Evolutionary conservation across 78 protist genomes (phyloP).

Genomic region (Dictyostelium intermedium): DNA sequence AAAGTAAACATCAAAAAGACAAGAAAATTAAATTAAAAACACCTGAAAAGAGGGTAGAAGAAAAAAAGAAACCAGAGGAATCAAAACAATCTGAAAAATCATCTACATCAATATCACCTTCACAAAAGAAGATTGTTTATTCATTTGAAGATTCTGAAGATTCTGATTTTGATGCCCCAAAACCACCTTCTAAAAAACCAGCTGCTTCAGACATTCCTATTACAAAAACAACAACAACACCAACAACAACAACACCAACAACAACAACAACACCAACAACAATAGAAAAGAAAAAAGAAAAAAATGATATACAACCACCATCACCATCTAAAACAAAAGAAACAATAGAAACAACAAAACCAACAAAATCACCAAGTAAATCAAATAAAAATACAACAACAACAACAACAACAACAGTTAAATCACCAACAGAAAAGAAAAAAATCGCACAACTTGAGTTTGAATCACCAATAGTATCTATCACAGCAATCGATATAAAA

Average conservation of each 20-base stretch:
- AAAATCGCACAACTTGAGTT: background rate
- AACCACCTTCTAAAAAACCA: background rate
- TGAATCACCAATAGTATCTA: background rate
- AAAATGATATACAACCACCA: background rate
- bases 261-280: background rate
- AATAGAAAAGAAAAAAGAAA: background rate
- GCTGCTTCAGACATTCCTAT: background rate
- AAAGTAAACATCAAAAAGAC: background rate
- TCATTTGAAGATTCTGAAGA: background rate
- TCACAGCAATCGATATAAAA: background rate
- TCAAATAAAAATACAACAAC: background rate
- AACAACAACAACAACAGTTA: background rate
- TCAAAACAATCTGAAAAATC: background rate
- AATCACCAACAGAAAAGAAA: background rate
- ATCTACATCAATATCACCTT: background rate
- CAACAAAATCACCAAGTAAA: background rate
- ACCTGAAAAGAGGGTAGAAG: background rate
- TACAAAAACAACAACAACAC: background rate
- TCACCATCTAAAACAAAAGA: background rate
- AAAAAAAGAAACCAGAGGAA: background rate
- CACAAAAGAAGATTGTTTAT: background rate
- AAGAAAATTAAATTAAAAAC: constrained; percentile 6
- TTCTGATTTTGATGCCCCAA: background rate
- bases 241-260: background rate
- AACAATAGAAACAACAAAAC: background rate